Conservation (phyloP, 345 rosid genomes). For the Hibiscus syriacus region DNA sequence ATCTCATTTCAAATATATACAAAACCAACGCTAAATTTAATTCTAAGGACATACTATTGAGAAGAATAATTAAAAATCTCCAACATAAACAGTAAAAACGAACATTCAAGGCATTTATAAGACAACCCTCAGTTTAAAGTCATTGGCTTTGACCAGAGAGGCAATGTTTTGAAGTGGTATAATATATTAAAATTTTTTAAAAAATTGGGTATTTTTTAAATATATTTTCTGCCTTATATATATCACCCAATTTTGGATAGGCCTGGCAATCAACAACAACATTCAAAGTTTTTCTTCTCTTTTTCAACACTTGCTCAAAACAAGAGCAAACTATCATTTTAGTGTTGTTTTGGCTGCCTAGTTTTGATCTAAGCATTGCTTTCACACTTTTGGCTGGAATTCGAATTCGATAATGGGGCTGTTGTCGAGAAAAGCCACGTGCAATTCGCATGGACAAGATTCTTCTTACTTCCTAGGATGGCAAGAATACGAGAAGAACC, state of each 20-base stretch:
- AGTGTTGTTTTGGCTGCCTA: background rate
- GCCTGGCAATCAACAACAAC: conserved; percentile 10
- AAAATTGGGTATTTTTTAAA: background rate
- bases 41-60: no score
- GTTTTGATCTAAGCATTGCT: conserved; percentile 6
- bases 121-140: background rate
- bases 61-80: no score
- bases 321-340: conserved; percentile 4
- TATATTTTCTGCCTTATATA: conserved; percentile 10
- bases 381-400: background rate
- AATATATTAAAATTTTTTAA: background rate
- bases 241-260: background rate
- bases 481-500: conserved; percentile 76
- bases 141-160: conserved; percentile 11
- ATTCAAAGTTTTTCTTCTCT: background rate
- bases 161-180: background rate
- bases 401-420: conserved; percentile 24
- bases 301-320: background rate
- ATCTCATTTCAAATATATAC: no score
- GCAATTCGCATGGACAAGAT: conserved; percentile 77
- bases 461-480: conserved; percentile 80
- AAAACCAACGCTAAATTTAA: no score
- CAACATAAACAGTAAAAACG: background rate
- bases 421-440: conserved; percentile 58
- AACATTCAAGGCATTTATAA: background rate